Evolutionary conservation across 805 yeast genomes (phyloP).

Genomic region (Saccharomycopsis amapae): DNA sequence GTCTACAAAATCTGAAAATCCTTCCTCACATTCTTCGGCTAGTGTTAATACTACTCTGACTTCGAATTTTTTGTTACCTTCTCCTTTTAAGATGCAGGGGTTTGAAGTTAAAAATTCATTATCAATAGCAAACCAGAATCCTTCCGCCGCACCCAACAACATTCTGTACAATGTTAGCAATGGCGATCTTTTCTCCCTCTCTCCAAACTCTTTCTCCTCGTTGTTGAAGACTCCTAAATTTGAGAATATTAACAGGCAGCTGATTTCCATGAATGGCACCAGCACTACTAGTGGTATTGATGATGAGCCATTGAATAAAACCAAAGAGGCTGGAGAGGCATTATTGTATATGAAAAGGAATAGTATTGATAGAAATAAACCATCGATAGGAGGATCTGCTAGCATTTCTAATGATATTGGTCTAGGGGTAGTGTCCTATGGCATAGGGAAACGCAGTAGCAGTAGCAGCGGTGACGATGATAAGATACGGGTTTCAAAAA

Average conservation of each 20-base stretch:
- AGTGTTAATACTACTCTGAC: no score
- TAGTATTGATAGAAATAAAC: constrained; percentile 6
- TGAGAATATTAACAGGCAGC: constrained; percentile 3
- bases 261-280: no score
- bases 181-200: constrained; percentile 14
- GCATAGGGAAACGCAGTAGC: neutral
- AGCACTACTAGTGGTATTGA: neutral
- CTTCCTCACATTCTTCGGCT: no score
- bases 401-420: no score
- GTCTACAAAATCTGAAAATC: no score
- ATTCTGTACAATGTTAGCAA: no score
- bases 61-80: no score
- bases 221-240: constrained; percentile 16
- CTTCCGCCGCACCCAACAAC: no score
- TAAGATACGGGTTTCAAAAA: constrained; percentile 7
- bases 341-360: constrained; percentile 17
- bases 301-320: neutral
- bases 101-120: no score
- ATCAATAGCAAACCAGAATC: no score
- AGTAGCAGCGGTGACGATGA: neutral
- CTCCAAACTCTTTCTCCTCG: constrained; percentile 14
- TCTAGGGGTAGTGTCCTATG: neutral
- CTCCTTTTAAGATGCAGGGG: no score
- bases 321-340: constrained; percentile 19
- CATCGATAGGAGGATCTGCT: neutral